phyloP scores from a whole-genome alignment of 2,329 filamentous ascomycete species.

The Periconia macrospinosa region DNA sequence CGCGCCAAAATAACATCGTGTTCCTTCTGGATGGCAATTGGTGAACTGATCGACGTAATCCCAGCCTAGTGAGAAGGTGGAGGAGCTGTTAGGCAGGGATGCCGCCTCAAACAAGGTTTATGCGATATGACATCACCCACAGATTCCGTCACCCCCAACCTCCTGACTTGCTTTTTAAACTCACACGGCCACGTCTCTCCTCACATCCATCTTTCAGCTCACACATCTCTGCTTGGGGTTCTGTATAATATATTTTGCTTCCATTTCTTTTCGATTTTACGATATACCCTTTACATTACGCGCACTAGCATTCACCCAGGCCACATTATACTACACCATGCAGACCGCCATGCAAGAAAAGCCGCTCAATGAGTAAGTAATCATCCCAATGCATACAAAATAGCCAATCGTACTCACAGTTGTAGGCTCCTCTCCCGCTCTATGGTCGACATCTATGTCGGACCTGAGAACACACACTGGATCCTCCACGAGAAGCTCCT shows the following conservation, averaged over 20 bases:
- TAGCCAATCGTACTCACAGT: not conserved
- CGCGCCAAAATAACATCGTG: constrained; percentile 16
- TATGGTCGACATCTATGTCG: constrained; percentile 61
- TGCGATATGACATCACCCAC: constrained; percentile 27
- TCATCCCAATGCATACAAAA: not conserved
- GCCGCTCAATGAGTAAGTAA: constrained; percentile 38
- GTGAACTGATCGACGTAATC: constrained; percentile 28
- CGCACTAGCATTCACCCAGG: not conserved
- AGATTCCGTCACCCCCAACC: constrained; percentile 23
- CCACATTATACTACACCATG: constrained; percentile 16
- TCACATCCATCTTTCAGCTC: constrained; percentile 3
- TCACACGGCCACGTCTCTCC: constrained; percentile 24
- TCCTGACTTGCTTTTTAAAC: constrained; percentile 26
- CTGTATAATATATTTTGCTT: not conserved
- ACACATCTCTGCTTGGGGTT: not conserved
- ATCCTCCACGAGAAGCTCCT: constrained; percentile 60
- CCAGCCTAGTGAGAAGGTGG: constrained; percentile 18
- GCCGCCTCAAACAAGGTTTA: constrained; percentile 28
- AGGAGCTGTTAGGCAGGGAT: constrained; percentile 19
- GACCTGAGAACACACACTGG: constrained; percentile 57
- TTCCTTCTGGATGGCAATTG: constrained; percentile 26
- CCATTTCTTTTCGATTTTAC: not conserved
- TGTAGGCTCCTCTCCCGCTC: constrained; percentile 55
- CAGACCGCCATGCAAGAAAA: constrained; percentile 24
- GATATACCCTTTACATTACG: not conserved